Evolutionary conservation across 1,139 yeast species (phyloP), one percentile per base, ranked within the genome.

Genomic region (Saccharomyces hybrid): DNA sequence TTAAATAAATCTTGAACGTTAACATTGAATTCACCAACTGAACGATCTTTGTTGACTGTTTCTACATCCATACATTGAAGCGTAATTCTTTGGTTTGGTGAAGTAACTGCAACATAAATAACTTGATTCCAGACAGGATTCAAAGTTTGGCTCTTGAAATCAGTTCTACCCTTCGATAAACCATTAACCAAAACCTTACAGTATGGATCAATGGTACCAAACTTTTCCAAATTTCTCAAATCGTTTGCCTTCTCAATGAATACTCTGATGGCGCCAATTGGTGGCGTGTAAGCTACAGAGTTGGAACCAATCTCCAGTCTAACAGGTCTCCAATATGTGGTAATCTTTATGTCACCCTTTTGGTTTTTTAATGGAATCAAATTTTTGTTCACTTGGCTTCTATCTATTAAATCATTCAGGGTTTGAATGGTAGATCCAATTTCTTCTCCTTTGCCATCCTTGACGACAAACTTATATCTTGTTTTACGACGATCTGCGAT

Each of bases 41-140:
- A 81, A 68, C 97, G 82, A 70, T 95, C 99, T 47, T 83, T 81
- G 25, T 86, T 81, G 55, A 75, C 78, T 56, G 78, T 78, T 72
- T 91, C 95, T 49, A 86, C 87, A 72, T 91, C 98, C 97, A 93
- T 88, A 9, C 83, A 95, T 70, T 93, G 98, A 54, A 95, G 70
- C 2, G 90, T 83, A 60, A 91, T 73, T 65, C 80, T 84, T 70
- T 91, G 98, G 67, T 84, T 84, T 44, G 90, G 81, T 49, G 90
- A 86, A 13, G 95, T 80, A 26, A 93, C 80, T 6, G 96, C 84
- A 46, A 88, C 81, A 70, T 89, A 93, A 54, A 88, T 77, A 2
- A 87, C 78, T 70, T 90, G 93, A 67, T 90, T 84, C 88, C 91
- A 95, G 9, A 82, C 82, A 13, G 99, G 99, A 60, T 86, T 77